phyloP scores from a whole-genome alignment of 2,329 filamentous ascomycete species.

The Aspergillus viridinutans region DNA sequence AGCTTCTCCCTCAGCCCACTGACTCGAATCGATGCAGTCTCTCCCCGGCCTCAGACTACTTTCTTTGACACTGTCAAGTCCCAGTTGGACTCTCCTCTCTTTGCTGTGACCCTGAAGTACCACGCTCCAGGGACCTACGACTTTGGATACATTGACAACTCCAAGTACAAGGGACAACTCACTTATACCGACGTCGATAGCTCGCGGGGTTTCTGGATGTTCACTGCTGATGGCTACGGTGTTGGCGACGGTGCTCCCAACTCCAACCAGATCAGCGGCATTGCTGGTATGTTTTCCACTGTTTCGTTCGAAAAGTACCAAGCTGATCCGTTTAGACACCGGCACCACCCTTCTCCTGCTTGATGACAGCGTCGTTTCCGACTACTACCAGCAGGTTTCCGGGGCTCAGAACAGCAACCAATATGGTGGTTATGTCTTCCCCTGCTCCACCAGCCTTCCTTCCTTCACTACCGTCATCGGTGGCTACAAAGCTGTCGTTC shows the following conservation, averaged over 20 bases:
- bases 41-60: conserved; percentile 49
- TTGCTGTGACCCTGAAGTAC: conserved; percentile 54
- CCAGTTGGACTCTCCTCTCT: conserved; percentile 48
- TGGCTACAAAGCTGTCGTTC: conserved; percentile 47
- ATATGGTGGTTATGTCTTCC: conserved; percentile 55
- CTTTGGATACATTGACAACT: conserved; percentile 56
- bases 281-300: conserved; percentile 43
- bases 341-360: conserved; percentile 65
- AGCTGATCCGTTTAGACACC: conserved; percentile 48
- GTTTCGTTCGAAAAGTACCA: background rate
- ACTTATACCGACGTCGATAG: conserved; percentile 54
- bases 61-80: conserved; percentile 58
- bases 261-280: conserved; percentile 46
- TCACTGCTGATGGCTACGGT: conserved; percentile 54
- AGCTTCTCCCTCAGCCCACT: background rate
- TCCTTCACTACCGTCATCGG: conserved; percentile 51
- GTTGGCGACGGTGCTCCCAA: conserved; percentile 45
- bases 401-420: conserved; percentile 47
- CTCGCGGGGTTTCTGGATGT: conserved; percentile 61
- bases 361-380: conserved; percentile 49
- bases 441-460: conserved; percentile 50
- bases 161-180: conserved; percentile 57
- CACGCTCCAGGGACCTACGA: conserved; percentile 51
- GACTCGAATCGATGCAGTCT: conserved; percentile 28
- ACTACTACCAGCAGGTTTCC: conserved; percentile 57